Conservation (phyloP, 352 stramenopile species). For the Phytophthora cactorum region DNA sequence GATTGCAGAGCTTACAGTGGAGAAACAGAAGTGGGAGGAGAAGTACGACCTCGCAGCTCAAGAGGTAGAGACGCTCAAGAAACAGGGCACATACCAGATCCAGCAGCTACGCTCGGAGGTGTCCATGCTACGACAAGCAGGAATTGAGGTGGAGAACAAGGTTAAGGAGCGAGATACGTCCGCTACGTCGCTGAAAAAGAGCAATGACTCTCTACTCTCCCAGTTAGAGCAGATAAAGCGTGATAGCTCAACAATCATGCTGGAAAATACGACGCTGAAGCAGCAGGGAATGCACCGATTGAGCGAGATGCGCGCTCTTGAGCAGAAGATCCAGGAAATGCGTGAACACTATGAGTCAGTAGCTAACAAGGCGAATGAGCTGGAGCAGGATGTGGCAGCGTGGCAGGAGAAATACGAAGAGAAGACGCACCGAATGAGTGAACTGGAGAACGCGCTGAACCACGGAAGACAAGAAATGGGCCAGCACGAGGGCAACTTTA, state of each 20-base stretch:
- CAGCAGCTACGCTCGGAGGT: conserved; percentile 58
- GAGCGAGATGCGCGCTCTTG: conserved; percentile 39
- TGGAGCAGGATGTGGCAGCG: conserved; percentile 39
- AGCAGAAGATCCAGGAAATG: conserved; percentile 54
- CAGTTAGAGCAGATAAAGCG: conserved; percentile 57
- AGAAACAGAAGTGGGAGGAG: conserved; percentile 83
- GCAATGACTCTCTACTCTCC: conserved; percentile 47
- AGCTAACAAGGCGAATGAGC: conserved; percentile 33
- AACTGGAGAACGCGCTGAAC: conserved; percentile 45
- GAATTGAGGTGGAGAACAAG: conserved; percentile 55
- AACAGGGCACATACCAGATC: conserved; percentile 60
- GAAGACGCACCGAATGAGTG: conserved; percentile 34
- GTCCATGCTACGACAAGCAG: conserved; percentile 50
- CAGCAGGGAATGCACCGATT: conserved; percentile 51
- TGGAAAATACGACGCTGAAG: conserved; percentile 53
- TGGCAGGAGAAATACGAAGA: conserved; percentile 51
- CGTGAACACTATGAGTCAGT: conserved; percentile 49
- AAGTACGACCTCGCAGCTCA: conserved; percentile 68
- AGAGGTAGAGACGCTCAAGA: conserved; percentile 58
- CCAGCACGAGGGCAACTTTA: conserved; percentile 37
- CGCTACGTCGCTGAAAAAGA: conserved; percentile 44
- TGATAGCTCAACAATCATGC: conserved; percentile 39
- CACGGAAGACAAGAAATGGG: conserved; percentile 43
- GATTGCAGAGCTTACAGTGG: conserved; percentile 52
- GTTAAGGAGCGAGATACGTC: conserved; percentile 50